Evolutionary conservation across 345 rosid species (phyloP).

Genomic region (Eucalyptus marginata): DNA sequence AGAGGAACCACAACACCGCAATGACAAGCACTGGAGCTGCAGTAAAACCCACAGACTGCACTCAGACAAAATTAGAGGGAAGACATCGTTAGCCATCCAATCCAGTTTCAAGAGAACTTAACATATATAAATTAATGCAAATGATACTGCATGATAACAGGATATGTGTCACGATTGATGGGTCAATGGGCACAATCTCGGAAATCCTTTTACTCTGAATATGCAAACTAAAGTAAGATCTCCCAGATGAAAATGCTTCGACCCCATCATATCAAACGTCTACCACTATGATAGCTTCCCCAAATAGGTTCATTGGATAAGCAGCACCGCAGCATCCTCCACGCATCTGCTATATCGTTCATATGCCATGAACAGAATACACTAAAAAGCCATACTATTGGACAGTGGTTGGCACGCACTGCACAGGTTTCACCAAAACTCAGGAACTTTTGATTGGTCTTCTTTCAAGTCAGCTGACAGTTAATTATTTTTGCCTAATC

Average conservation of each 20-base stretch:
- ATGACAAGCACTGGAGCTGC: constrained; percentile 63
- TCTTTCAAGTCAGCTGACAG: neutral
- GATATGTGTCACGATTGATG: neutral
- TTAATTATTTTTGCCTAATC: neutral
- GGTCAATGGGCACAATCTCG: too few relatives aligned
- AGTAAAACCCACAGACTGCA: constrained; percentile 86
- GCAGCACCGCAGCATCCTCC: neutral
- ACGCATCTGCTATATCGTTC: neutral
- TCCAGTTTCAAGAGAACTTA: neutral
- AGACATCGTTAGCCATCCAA: neutral
- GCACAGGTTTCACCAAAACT: neutral
- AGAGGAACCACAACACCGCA: constrained; percentile 64
- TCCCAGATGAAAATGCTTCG: neutral
- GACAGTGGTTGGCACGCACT: neutral
- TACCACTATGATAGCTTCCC: neutral
- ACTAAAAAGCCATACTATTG: neutral
- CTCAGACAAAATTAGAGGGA: neutral
- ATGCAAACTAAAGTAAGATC: neutral
- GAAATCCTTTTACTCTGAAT: too few relatives aligned
- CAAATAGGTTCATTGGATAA: neutral
- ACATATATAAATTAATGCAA: neutral
- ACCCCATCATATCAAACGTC: neutral
- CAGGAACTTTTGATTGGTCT: neutral
- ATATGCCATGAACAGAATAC: neutral
- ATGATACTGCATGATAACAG: neutral